Base-by-base conservation (phyloP, 2,329 filamentous ascomycete species). In the Ceratocystis albifundus region DNA sequence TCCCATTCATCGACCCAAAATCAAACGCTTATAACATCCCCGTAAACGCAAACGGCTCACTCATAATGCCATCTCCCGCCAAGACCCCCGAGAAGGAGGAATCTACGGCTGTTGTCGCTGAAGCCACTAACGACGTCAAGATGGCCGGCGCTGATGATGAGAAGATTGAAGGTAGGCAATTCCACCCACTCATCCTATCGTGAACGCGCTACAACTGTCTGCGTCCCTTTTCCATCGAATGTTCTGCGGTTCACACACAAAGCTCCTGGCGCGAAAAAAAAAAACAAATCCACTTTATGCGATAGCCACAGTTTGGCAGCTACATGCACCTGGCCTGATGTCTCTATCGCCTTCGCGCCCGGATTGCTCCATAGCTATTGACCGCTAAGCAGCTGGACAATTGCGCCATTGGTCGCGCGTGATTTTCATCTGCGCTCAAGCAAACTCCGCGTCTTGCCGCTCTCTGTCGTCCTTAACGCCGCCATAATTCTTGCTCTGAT, bases 111-210 rank as follows among this genome's bases (percentile, higher is more conserved):
- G 62, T 67, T 48, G 57, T 64, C 45, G 59, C 69, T 64, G 41
- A 66, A 22, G 61, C 64, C 28, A 50, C 59, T 70, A 30, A 71
- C 71, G 66, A 69, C 71, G 68, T 72, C 71, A 65, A 72, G 71
- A 44, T 70, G 69, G 46, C 69, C 66, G 64, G 71, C 68, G 69
- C 70, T 70, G 61, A 68, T 70, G 64, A 61, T 70, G 69, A 68
- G 69, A 65, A 71, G 70, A 65, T 69, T 71, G 62, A 69, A 69
- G 55, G 66, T 67, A 67, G 62, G 66, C 44, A 4, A 48, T 41
- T 41, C 36, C 36, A 41, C 36, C 36, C 36, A 41, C 36, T 4
- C 36, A 41, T 41, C 12, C 36, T 12, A 63, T 63, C n/a, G 28
- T 48, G 25, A 5, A 36, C 44, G n/a, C 48, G 46, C 46, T 20